Conservation (phyloP, 1,284 basidiomycete species). For the Polyporus tsugae region DNA sequence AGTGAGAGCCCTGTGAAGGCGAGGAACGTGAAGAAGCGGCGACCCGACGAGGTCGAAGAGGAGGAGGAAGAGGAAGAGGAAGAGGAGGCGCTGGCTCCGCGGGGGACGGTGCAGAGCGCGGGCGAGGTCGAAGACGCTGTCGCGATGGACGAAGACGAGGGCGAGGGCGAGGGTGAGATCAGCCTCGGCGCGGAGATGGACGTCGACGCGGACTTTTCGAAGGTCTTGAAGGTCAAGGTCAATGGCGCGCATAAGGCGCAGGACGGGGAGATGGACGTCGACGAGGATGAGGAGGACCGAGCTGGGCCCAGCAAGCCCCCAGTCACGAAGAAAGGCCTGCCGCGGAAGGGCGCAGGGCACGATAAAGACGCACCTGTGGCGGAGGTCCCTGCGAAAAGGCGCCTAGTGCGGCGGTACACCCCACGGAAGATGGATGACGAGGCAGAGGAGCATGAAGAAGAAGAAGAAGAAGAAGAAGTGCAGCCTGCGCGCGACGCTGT, state of each 20-base stretch:
- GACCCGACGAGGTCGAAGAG: not conserved
- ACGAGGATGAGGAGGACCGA: slow-evolving; percentile 20
- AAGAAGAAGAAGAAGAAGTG: not conserved
- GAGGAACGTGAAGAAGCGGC: slow-evolving; percentile 18
- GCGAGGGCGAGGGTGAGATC: slow-evolving; percentile 33
- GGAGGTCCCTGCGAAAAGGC: slow-evolving; percentile 15
- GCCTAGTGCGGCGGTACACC: slow-evolving; percentile 28
- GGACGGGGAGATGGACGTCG: slow-evolving; percentile 36
- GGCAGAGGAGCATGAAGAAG: slow-evolving; percentile 7
- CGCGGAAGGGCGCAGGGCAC: slow-evolving; percentile 17
- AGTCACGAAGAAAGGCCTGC: slow-evolving; percentile 20
- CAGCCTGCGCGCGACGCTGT: not conserved
- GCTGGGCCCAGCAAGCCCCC: slow-evolving; percentile 26
- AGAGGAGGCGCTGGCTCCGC: not conserved
- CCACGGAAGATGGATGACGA: slow-evolving; percentile 27
- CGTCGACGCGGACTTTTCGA: slow-evolving; percentile 38
- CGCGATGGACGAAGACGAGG: slow-evolving; percentile 31
- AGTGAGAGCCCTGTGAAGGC: slow-evolving; percentile 30
- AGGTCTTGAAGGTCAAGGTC: slow-evolving; percentile 7
- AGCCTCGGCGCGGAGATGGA: slow-evolving; percentile 34
- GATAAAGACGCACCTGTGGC: slow-evolving; percentile 6
- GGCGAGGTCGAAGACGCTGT: slow-evolving; percentile 36
- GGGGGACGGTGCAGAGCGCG: slow-evolving; percentile 33
- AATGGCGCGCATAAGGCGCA: not conserved
- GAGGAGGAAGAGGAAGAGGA: slow-evolving; percentile 13